A percentile compares a stretch with the other conserved stretches of the same genome.
phyloP scores from a whole-genome alignment of 2,329 filamentous ascomycete genomes.

The Pseudogymnoascus sp. region DNA sequence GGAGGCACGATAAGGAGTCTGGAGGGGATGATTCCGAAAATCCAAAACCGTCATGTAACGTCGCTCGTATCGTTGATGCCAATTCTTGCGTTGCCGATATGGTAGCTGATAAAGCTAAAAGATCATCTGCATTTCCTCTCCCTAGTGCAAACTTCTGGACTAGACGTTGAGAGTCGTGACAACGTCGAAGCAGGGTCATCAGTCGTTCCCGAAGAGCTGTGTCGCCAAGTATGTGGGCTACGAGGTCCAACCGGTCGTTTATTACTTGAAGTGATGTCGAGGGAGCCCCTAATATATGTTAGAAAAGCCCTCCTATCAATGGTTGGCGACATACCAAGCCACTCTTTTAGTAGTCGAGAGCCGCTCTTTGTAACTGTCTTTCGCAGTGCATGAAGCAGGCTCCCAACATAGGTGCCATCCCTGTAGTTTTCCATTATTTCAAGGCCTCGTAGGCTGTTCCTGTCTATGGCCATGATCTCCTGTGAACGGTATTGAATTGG shows the following conservation, averaged over 20 bases:
- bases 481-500: slow-evolving; percentile 65
- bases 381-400: slow-evolving; percentile 79
- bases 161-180: slow-evolving; percentile 78
- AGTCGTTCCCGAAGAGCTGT: slow-evolving; percentile 62
- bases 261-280: slow-evolving; percentile 81
- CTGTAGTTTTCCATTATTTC: slow-evolving; percentile 82
- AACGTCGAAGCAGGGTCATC: slow-evolving; percentile 58
- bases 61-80: slow-evolving; percentile 36
- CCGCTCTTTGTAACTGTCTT: slow-evolving; percentile 88
- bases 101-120: slow-evolving; percentile 74
- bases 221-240: slow-evolving; percentile 62
- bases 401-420: slow-evolving; percentile 71
- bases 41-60: background rate
- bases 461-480: slow-evolving; percentile 84
- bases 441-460: slow-evolving; percentile 77
- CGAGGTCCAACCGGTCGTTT: slow-evolving; percentile 69
- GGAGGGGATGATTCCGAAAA: slow-evolving; percentile 9
- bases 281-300: slow-evolving; percentile 50
- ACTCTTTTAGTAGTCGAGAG: slow-evolving; percentile 70
- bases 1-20: slow-evolving; percentile 38
- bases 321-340: slow-evolving; percentile 51
- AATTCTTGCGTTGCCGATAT: slow-evolving; percentile 66
- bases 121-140: slow-evolving; percentile 82
- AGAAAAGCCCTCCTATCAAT: slow-evolving; percentile 12
- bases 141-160: slow-evolving; percentile 92